Conservation (phyloP, 2,329 filamentous ascomycete genomes). For the Bipolaris zeicola region DNA sequence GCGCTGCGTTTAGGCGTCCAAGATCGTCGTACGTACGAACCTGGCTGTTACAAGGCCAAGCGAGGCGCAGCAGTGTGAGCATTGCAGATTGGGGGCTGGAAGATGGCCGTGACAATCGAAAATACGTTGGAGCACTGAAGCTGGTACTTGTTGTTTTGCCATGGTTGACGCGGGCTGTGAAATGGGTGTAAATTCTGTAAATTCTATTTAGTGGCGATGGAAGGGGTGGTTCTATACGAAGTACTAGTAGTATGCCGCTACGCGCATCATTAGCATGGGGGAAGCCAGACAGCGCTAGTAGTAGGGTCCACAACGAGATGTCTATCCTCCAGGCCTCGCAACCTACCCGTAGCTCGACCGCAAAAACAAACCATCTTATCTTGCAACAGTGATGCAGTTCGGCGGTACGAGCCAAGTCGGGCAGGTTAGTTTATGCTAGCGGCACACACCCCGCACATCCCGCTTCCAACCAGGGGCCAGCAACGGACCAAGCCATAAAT, state of each 20-base stretch:
- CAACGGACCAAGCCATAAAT: background rate
- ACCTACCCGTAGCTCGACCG: background rate
- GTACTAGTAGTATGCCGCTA: background rate
- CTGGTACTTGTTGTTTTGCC: background rate
- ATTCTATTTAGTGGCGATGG: background rate
- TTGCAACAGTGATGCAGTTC: background rate
- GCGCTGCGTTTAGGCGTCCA: constrained; percentile 13
- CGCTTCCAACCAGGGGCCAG: constrained; percentile 5
- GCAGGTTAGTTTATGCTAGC: constrained; percentile 1
- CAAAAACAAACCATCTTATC: background rate
- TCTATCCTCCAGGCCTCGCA: background rate
- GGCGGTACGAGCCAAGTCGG: background rate
- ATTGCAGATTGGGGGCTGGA: background rate
- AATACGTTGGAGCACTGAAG: background rate
- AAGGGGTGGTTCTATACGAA: background rate
- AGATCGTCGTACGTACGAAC: constrained; percentile 2
- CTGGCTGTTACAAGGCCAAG: constrained; percentile 17
- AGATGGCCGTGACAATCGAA: background rate
- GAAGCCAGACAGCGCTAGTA: no score
- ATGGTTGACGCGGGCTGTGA: background rate
- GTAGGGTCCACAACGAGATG: background rate
- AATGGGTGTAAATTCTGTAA: background rate
- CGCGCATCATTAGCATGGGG: no score
- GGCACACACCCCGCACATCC: constrained; percentile 1
- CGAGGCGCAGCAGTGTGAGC: constrained; percentile 18